Base-by-base conservation (phyloP, 768 basidiomycete genomes). In the Trametes meyenii region DNA sequence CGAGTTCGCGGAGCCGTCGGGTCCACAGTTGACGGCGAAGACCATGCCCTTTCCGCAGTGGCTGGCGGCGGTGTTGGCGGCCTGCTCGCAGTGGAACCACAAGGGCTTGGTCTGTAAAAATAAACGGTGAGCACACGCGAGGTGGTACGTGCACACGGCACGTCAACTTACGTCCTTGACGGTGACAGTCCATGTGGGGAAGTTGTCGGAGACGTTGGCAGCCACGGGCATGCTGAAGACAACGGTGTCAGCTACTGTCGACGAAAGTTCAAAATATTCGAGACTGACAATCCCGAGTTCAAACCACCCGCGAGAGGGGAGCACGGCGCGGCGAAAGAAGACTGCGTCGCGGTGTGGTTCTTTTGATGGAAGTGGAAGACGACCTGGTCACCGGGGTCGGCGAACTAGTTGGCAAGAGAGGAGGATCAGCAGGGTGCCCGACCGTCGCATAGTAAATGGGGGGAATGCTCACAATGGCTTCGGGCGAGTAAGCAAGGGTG, bases 41-140 rank as follows among this genome's bases (percentile, higher is more conserved):
- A 88, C 84, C 85, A 88, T 87, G 66, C 85, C 86, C 61, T 73
- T 66, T 56, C 85, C 84, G 65, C 87, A 87, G 71, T 88, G 86
- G 60, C 78, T 80, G 38, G 71, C 75, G 5, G 84, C 75, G 2
- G 81, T 83, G 42, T 78, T 75, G 44, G 74, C 77, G 53, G 74
- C 81, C 65, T 87, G 86, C 44, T 72, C 73, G 69, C 86, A 87
- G 75, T 81, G 82, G 3, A 85, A 75, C 86, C 85, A 87, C 39
- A 85, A 73, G 4, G 85, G 85, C 39, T 78, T 66, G 7, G 81
- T 84, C 84, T 85, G 21, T 5, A 58, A 35, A 53, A 33, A 23
- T 26, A 54, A 56, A 45, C n/a, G 16, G 35, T 54, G 21, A 64
- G 52, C 17, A 54, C 2, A 49, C 36, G 26, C 26, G 23, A 29